These are phyloP conservation scores for Claviceps spartinae DNA, from an alignment of 2,329 filamentous ascomycete species.

Conservation along the genomic window DNA sequence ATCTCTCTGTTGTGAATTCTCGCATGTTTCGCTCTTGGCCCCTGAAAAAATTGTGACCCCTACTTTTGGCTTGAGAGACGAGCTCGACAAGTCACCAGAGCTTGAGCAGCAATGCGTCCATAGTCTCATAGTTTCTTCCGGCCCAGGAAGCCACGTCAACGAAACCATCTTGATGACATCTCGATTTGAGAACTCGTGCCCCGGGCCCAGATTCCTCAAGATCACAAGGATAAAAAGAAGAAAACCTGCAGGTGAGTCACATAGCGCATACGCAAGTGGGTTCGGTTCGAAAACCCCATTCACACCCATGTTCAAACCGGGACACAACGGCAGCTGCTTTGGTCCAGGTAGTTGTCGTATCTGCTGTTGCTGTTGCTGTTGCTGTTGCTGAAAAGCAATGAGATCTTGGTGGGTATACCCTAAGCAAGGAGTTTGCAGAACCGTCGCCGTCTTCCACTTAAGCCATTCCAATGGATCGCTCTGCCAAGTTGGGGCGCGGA, in stretches of 20 bases:
- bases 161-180: conserved; percentile 48
- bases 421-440: conserved; percentile 34
- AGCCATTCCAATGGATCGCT: conserved; percentile 34
- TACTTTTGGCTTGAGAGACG: conserved; percentile 23
- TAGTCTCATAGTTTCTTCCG: conserved; percentile 45
- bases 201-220: conserved; percentile 27
- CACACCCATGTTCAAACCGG: conserved; percentile 16
- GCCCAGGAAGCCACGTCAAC: conserved; percentile 53
- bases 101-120: conserved; percentile 31
- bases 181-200: conserved; percentile 28
- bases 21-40: conserved; percentile 15
- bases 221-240: conserved; percentile 39
- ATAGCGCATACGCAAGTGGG: conserved; percentile 44
- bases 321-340: conserved; percentile 8
- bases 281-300: conserved; percentile 32
- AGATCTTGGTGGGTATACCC: conserved; percentile 44
- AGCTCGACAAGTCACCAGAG: conserved; percentile 15
- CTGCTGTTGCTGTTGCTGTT: conserved; percentile 1
- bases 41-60: conserved; percentile 33
- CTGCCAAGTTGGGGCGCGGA: conserved; percentile 33
- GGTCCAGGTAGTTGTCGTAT: conserved; percentile 3
- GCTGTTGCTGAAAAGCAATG: conserved; percentile 21
- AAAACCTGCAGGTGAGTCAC: conserved; percentile 46
- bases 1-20: not conserved
- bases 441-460: conserved; percentile 41